These are phyloP conservation scores for Bipolaris bicolor DNA, from an alignment of 2,329 filamentous ascomycete genomes.

Conservation along the genomic window DNA sequence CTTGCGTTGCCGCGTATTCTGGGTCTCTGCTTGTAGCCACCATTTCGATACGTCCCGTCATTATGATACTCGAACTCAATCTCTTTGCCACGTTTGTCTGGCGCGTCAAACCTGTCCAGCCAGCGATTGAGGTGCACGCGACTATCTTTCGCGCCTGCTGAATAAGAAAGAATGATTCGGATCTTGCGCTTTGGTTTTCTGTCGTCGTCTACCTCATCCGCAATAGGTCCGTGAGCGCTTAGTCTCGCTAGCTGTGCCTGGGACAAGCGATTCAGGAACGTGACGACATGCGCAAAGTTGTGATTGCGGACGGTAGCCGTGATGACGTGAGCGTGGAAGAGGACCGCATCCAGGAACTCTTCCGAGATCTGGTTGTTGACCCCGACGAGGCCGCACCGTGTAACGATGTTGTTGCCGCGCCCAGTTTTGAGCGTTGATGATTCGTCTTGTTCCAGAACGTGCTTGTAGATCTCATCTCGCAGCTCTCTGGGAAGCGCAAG, in stretches of 20 bases:
- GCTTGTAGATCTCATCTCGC: conserved; percentile 26
- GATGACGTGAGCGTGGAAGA: conserved; percentile 20
- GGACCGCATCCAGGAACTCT: conserved; percentile 22
- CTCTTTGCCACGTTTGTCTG: conserved; percentile 12
- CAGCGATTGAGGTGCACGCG: conserved; percentile 18
- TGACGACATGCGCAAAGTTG: conserved; percentile 26
- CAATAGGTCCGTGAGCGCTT: background rate
- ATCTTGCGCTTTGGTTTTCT: conserved; percentile 9
- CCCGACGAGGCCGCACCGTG: conserved; percentile 16
- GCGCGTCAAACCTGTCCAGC: conserved; percentile 16
- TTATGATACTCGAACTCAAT: conserved; percentile 12
- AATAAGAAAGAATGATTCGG: conserved; percentile 10
- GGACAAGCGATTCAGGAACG: conserved; percentile 24
- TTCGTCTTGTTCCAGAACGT: conserved; percentile 10
- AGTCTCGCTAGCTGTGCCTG: conserved; percentile 14
- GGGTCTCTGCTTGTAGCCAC: conserved; percentile 11
- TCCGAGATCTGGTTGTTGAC: conserved; percentile 20
- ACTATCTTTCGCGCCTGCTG: conserved; percentile 10
- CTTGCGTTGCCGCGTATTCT: background rate
- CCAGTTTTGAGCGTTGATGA: conserved; percentile 9
- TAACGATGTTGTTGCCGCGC: conserved; percentile 10
- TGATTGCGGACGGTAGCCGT: conserved; percentile 22
- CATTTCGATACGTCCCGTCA: conserved; percentile 5
- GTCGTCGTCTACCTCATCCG: background rate
- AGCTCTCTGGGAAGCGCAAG: conserved; percentile 26